Percentiles rank a stretch among this genome's conserved stretches.
Conservation (phyloP, 345 rosid genomes). For the Moringa oleifera region DNA sequence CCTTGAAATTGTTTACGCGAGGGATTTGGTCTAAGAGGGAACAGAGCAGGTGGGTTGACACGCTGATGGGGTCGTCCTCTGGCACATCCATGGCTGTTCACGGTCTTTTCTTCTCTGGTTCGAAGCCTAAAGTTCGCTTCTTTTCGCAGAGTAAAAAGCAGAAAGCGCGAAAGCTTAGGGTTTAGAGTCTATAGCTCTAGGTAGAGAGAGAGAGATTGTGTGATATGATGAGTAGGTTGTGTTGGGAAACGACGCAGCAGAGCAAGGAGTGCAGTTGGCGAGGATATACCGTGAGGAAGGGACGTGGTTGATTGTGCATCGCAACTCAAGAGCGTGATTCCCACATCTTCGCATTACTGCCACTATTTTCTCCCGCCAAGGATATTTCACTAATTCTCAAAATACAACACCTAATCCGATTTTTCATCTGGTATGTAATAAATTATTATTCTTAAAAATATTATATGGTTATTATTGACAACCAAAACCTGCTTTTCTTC, state of each 20-base stretch:
- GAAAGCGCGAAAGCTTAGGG: not conserved
- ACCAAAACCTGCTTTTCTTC: too few relatives aligned
- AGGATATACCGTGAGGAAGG: not conserved
- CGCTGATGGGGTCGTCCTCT: slow-evolving; percentile 33
- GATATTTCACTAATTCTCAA: too few relatives aligned
- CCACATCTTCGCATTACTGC: too few relatives aligned
- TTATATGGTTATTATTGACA: too few relatives aligned
- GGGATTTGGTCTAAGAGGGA: slow-evolving; percentile 46
- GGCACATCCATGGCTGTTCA: slow-evolving; percentile 46
- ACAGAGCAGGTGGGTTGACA: slow-evolving; percentile 26
- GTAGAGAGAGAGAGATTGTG: not conserved
- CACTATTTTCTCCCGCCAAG: too few relatives aligned
- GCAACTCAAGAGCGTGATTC: not conserved
- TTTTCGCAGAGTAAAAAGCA: not conserved
- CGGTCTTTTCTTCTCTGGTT: not conserved
- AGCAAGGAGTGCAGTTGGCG: not conserved
- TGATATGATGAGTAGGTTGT: not conserved
- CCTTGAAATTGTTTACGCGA: slow-evolving; percentile 43
- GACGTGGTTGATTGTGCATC: not conserved
- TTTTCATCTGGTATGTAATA: too few relatives aligned
- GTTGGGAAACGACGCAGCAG: not conserved
- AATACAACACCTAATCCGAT: too few relatives aligned
- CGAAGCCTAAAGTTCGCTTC: not conserved
- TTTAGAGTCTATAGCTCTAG: not conserved
- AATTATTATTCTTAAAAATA: too few relatives aligned